A percentile compares a stretch with the other conserved stretches of the same genome.
phyloP scores from a whole-genome alignment of 2,329 filamentous ascomycete species.

The Xylariales sp. region DNA sequence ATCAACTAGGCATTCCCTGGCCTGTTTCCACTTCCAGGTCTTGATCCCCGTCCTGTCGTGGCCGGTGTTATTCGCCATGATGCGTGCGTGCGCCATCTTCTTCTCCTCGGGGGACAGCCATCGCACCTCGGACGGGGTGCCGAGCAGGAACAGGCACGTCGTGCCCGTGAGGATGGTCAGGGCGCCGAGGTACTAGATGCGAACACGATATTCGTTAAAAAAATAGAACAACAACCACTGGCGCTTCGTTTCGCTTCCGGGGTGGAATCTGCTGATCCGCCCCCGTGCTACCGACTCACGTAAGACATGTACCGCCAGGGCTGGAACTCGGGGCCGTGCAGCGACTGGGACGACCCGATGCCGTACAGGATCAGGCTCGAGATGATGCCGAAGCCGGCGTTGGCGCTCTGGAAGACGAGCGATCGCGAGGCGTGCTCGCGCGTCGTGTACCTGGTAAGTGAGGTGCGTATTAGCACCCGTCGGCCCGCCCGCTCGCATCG shows the following conservation, averaged over 20 bases:
- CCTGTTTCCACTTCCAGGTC: constrained; percentile 54
- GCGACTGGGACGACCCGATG: constrained; percentile 47
- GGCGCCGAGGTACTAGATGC: constrained; percentile 49
- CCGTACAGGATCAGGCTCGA: constrained; percentile 53
- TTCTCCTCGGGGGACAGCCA: constrained; percentile 53
- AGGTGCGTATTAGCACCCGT: constrained; percentile 22
- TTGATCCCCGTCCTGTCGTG: constrained; percentile 53
- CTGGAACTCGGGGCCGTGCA: constrained; percentile 29
- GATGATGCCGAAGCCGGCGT: constrained; percentile 54
- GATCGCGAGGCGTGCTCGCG: constrained; percentile 53
- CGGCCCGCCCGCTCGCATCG: no score
- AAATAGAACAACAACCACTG: no score
- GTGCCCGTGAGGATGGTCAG: constrained; percentile 51
- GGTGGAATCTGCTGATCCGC: no score
- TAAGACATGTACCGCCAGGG: constrained; percentile 56
- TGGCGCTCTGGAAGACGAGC: constrained; percentile 53
- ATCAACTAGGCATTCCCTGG: constrained; percentile 51
- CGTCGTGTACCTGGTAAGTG: constrained; percentile 52
- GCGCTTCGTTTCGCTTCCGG: no score
- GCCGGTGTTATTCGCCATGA: constrained; percentile 53
- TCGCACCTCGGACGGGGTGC: constrained; percentile 54
- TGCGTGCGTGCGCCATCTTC: constrained; percentile 53
- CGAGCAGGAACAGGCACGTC: constrained; percentile 52
- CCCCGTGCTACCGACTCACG: constrained; percentile 40
- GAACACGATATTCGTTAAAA: no score